Percentiles rank a stretch among this genome's conserved stretches.
Evolutionary conservation across 192 early-diverging fungal genomes (phyloP).

Genomic region (Coemansia nantahalensis): DNA sequence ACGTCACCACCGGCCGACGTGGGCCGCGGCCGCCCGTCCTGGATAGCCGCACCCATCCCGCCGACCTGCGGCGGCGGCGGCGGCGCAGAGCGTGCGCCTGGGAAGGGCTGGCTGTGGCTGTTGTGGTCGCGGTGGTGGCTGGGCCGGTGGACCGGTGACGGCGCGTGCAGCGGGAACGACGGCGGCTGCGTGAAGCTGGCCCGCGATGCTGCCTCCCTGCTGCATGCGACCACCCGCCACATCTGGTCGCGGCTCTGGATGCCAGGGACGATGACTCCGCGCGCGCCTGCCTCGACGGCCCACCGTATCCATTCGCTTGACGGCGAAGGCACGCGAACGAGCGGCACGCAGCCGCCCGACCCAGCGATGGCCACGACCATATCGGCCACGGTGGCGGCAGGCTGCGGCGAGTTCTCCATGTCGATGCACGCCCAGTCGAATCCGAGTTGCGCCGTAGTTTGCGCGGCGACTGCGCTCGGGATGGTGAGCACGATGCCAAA

Average conservation of each 20-base stretch:
- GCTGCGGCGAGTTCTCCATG: slow-evolving; percentile 26
- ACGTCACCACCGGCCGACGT: slow-evolving; percentile 5
- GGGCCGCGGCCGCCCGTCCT: neutral
- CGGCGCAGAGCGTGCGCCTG: too few relatives aligned
- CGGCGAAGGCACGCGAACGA: slow-evolving; percentile 42
- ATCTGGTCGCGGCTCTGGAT: slow-evolving; percentile 34
- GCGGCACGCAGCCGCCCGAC: slow-evolving; percentile 19
- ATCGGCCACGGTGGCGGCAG: slow-evolving; percentile 34
- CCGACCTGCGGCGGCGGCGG: neutral
- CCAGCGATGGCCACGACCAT: slow-evolving; percentile 42
- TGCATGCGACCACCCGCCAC: slow-evolving; percentile 11
- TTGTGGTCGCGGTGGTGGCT: too few relatives aligned
- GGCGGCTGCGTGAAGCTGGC: neutral
- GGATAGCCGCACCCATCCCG: neutral
- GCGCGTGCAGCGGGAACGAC: too few relatives aligned
- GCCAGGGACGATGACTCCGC: slow-evolving; percentile 35
- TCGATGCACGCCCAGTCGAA: slow-evolving; percentile 49
- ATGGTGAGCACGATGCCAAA: slow-evolving; percentile 41
- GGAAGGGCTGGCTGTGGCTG: too few relatives aligned
- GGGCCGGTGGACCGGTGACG: too few relatives aligned
- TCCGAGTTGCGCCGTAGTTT: slow-evolving; percentile 25
- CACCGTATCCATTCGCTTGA: slow-evolving; percentile 31
- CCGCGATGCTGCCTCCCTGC: slow-evolving; percentile 1
- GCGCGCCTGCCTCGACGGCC: slow-evolving; percentile 44
- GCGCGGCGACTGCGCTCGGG: slow-evolving; percentile 35